Evolutionary conservation across 176 grass and related monocot genomes (phyloP), one percentile per base, ranked within the genome.

Genomic region (Neostapfia colusana): DNA sequence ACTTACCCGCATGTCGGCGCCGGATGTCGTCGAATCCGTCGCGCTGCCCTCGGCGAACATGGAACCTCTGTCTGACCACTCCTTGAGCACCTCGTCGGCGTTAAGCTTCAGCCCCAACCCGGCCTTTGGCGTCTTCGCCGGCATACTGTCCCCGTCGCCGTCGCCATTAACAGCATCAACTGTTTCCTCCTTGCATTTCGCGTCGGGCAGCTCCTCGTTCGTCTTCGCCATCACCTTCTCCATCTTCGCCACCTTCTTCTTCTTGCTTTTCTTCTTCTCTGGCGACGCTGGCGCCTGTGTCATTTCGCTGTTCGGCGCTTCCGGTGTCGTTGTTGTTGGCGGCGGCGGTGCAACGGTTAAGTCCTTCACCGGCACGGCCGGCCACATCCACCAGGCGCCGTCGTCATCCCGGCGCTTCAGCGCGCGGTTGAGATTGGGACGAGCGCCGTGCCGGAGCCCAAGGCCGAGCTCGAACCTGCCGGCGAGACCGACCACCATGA

Each of bases 201-300:
- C 58, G n/a, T 39, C 45, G 38, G 56, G 18, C 17, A 43, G 10
- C 28, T 75, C 79, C 18, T 85, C 85, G 46, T 67, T 79, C 53
- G 64, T 81, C 78, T 66, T 88, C 41, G 65, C 84, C 72, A 86
- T 75, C 61, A 82, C 46, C 73, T 88, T 89, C 48, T 73, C 81
- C 42, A 86, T 59, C 76, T 91, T 89, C 27, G 67, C 76, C 21
- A 84, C 77, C 82, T 89, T 89, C 75, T 84, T 92, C 49, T 84
- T 92, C 70, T 90, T 93, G 77, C 87, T 98, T 28, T 90, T 89
- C 27, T 95, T 97, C 85, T 93, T 97, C 82, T 93, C 83, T 4
- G 70, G 76, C 56, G 76, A 75, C 0, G 75, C 35, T 2, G 85
- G 17, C 5, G 54, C 63, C 5, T 59, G 37, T 8, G 31, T 31